A percentile compares a stretch with the other conserved stretches of the same genome.
Evolutionary conservation across 1,139 yeast species (phyloP).

Genomic region (Suhomyces yuchorum): DNA sequence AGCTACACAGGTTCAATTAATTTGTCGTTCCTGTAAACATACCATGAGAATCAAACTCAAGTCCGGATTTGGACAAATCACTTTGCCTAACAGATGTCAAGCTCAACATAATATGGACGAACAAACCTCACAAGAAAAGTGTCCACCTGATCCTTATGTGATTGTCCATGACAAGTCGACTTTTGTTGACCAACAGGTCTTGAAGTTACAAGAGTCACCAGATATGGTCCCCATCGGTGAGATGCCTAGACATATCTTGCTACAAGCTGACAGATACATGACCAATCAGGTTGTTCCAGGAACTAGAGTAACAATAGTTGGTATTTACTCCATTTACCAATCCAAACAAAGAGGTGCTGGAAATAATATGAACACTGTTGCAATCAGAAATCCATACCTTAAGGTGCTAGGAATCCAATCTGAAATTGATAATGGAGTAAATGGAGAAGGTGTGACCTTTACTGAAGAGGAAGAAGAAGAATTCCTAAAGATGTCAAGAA

Average conservation of each 20-base stretch:
- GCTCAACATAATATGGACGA: constrained; percentile 56
- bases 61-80: constrained; percentile 78
- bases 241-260: constrained; percentile 90
- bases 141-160: constrained; percentile 91
- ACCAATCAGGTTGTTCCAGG: constrained; percentile 95
- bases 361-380: constrained; percentile 58
- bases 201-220: constrained; percentile 93
- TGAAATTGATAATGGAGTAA: constrained; percentile 72
- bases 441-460: constrained; percentile 66
- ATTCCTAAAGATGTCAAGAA: constrained; percentile 75
- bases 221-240: constrained; percentile 99
- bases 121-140: constrained; percentile 56
- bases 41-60: constrained; percentile 65
- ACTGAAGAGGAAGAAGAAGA: constrained; percentile 94
- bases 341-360: constrained; percentile 55
- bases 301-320: constrained; percentile 86
- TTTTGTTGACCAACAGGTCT: constrained; percentile 91
- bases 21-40: constrained; percentile 89
- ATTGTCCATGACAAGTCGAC: constrained; percentile 91
- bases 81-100: constrained; percentile 75
- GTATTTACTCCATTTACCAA: constrained; percentile 89
- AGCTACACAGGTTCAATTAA: constrained; percentile 80
- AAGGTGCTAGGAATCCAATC: constrained; percentile 85
- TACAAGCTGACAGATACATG: constrained; percentile 87
- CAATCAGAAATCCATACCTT: constrained; percentile 90